A percentile compares a stretch with the other conserved stretches of the same genome.
Conservation (phyloP, 495 filamentous ascomycete species). For the Aspergillus haitiensis region DNA sequence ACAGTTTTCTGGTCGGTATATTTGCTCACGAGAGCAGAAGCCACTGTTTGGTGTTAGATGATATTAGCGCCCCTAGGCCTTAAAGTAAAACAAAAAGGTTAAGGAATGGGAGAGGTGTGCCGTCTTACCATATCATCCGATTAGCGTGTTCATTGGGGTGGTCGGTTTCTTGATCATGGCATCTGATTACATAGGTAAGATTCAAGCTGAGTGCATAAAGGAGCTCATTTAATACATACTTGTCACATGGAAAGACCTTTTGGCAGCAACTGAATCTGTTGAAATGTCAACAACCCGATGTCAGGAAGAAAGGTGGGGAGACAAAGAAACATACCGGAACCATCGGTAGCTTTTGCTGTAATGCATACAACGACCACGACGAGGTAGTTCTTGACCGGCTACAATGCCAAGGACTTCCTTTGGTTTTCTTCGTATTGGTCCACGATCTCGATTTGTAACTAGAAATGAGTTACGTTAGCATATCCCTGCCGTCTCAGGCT, state of each 20-base stretch:
- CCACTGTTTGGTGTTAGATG: constrained; percentile 39
- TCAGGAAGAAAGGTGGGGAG: constrained; percentile 22
- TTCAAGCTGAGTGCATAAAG: background rate
- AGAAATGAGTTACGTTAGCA: constrained; percentile 15
- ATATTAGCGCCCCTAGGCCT: background rate
- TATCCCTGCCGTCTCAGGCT: too few relatives aligned
- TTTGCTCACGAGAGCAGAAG: constrained; percentile 80
- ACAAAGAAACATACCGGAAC: constrained; percentile 63
- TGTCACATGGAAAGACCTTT: constrained; percentile 77
- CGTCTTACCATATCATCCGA: constrained; percentile 74
- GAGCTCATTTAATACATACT: constrained; percentile 31
- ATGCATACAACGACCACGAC: constrained; percentile 72
- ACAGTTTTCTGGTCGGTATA: constrained; percentile 78
- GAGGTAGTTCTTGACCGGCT: constrained; percentile 75
- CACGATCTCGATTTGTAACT: constrained; percentile 37
- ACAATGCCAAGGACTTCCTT: constrained; percentile 76
- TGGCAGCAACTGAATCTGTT: constrained; percentile 60
- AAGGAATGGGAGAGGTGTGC: background rate
- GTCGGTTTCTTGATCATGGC: constrained; percentile 71
- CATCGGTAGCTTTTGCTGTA: constrained; percentile 80
- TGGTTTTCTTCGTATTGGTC: constrained; percentile 55
- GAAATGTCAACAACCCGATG: constrained; percentile 6
- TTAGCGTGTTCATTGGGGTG: constrained; percentile 84
- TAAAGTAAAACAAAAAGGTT: constrained; percentile 1
- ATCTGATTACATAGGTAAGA: constrained; percentile 43